Evolutionary conservation across 1,284 basidiomycete genomes (phyloP).

Genomic region (Marasmius sp.): DNA sequence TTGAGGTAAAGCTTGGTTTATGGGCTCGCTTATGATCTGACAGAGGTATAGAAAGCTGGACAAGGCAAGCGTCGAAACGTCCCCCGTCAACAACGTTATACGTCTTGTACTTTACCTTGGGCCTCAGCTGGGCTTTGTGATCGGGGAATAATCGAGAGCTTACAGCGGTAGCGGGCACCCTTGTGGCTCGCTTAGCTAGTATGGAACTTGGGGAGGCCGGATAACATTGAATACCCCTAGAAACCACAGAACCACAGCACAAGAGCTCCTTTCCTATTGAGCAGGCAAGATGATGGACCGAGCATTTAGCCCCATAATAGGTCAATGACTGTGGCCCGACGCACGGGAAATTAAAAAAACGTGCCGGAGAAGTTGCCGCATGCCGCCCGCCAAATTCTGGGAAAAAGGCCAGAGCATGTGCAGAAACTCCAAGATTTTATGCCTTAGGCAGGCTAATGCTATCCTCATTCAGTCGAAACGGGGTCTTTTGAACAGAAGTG

Average conservation of each 20-base stretch:
- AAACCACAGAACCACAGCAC: background rate
- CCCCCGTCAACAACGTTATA: background rate
- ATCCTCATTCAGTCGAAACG: background rate
- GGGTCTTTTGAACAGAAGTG: background rate
- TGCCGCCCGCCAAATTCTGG: conserved; percentile 3
- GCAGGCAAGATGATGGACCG: background rate
- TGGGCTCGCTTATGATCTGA: background rate
- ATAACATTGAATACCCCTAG: background rate
- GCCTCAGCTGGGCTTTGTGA: background rate
- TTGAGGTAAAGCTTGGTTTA: background rate
- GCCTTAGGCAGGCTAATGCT: background rate
- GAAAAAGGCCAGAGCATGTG: background rate
- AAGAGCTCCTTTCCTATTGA: background rate
- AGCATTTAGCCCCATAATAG: background rate
- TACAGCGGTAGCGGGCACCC: background rate
- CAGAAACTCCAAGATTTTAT: background rate
- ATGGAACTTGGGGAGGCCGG: no score
- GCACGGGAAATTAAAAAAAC: conserved; percentile 36
- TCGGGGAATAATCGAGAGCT: background rate
- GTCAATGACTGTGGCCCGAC: background rate
- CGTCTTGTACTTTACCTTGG: background rate
- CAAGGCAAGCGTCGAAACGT: background rate
- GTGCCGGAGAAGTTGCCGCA: conserved; percentile 22
- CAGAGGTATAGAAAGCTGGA: background rate
- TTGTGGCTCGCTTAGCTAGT: no score